Percentiles rank a stretch among this genome's conserved stretches.
These are phyloP conservation scores for Echeveria elegans DNA, from an alignment of 164 flowering plant genomes.

Conservation along the genomic window DNA sequence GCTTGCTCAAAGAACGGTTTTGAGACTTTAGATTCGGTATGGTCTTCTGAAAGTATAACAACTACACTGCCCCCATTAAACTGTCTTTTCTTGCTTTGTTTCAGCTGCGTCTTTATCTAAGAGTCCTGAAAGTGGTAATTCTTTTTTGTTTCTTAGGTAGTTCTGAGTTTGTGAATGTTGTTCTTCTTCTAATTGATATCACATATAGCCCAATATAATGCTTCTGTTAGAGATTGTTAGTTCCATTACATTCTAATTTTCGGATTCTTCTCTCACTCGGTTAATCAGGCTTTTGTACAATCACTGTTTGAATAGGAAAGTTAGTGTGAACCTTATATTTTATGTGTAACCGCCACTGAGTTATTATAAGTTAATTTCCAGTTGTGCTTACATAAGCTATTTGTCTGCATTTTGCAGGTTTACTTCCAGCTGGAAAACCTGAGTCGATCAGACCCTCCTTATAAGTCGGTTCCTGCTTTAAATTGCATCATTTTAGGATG, in stretches of 20 bases:
- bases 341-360: neutral
- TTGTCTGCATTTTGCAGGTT: conserved; percentile 37
- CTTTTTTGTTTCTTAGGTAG: no score
- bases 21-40: conserved; percentile 73
- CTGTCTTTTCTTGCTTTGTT: neutral
- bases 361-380: conserved; percentile 3
- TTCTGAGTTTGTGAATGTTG: neutral
- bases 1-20: conserved; percentile 88
- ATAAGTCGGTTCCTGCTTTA: conserved; percentile 91
- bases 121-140: no score
- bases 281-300: neutral
- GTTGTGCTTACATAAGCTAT: neutral
- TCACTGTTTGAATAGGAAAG: neutral
- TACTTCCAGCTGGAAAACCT: conserved; percentile 90
- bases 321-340: no score
- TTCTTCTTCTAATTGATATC: neutral
- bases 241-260: no score
- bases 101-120: neutral
- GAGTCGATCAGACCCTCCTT: conserved; percentile 73
- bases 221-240: neutral
- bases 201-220: neutral
- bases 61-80: neutral
- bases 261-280: no score
- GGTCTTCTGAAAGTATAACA: conserved; percentile 6
- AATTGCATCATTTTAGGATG: conserved; percentile 89